Evolutionary conservation across 1,284 basidiomycete species (phyloP).

Genomic region (Trametes hirsuta): DNA sequence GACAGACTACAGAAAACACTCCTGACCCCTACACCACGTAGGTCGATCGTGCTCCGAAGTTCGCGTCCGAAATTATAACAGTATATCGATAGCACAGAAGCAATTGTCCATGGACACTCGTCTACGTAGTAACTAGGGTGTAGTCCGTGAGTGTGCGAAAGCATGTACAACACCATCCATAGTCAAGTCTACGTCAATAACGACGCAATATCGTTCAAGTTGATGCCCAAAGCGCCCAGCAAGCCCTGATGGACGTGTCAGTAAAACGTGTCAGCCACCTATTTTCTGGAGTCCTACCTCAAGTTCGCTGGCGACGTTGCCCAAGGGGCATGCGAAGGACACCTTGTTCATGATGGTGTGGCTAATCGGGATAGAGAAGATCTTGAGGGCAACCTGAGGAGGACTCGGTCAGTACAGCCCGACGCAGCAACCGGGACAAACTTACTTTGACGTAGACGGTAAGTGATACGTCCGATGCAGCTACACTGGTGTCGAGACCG

Average conservation of each 20-base stretch:
- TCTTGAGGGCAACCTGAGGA: constrained; percentile 56
- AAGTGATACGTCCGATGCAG: constrained; percentile 58
- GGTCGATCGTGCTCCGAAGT: neutral
- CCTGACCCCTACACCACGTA: neutral
- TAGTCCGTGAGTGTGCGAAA: constrained; percentile 17
- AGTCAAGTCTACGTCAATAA: constrained; percentile 1
- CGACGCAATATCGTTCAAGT: constrained; percentile 12
- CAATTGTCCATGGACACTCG: constrained; percentile 14
- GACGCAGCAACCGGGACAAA: neutral
- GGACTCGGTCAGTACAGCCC: constrained; percentile 29
- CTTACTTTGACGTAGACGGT: constrained; percentile 71
- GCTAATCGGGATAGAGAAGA: constrained; percentile 69
- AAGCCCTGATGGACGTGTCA: constrained; percentile 6
- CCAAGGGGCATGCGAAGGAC: constrained; percentile 71
- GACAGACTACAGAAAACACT: neutral
- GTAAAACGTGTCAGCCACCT: neutral
- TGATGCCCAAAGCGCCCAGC: constrained; percentile 19
- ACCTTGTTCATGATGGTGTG: constrained; percentile 71
- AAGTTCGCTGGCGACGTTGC: constrained; percentile 34
- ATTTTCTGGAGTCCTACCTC: constrained; percentile 32
- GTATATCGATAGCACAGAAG: constrained; percentile 10
- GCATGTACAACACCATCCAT: neutral
- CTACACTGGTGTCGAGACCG: constrained; percentile 50
- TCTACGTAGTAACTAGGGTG: constrained; percentile 3
- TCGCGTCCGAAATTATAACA: neutral